Percentiles rank a stretch among this genome's conserved stretches.
phyloP scores from a whole-genome alignment of 441 rosid genomes.

The Pelargonium australe region DNA sequence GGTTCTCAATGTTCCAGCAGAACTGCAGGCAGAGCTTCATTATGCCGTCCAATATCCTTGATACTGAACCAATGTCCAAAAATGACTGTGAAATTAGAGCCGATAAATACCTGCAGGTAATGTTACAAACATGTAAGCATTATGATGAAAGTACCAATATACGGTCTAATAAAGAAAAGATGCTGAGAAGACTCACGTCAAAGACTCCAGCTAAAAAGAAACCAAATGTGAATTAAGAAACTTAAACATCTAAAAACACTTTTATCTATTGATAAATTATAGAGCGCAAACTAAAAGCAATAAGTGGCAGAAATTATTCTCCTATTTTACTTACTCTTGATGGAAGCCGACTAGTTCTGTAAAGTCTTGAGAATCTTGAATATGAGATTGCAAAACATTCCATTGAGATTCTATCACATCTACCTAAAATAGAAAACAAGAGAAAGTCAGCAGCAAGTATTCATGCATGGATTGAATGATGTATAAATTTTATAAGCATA shows the following conservation, averaged over 20 bases:
- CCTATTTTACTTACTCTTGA: slow-evolving; percentile 64
- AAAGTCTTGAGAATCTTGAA: slow-evolving; percentile 85
- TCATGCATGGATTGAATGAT: not conserved
- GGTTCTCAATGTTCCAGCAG: slow-evolving; percentile 96
- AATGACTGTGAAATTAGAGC: slow-evolving; percentile 96
- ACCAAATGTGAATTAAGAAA: slow-evolving; percentile 6
- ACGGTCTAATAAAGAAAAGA: not conserved
- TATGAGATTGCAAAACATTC: slow-evolving; percentile 83
- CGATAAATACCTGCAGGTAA: slow-evolving; percentile 65
- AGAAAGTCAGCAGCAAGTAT: not conserved
- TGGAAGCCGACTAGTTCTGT: slow-evolving; percentile 92
- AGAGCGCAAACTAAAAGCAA: no score
- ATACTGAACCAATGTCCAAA: slow-evolving; percentile 91
- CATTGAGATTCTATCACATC: slow-evolving; percentile 99
- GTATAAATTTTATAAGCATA: not conserved
- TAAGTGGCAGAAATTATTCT: not conserved
- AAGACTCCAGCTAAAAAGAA: not conserved
- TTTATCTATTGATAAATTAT: no score
- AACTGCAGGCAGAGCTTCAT: slow-evolving; percentile 94
- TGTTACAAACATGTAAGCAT: slow-evolving; percentile 17
- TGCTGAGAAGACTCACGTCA: not conserved
- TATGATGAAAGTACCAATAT: not conserved
- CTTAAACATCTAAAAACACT: no score
- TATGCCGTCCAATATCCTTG: slow-evolving; percentile 90
- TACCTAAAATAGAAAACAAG: slow-evolving; percentile 43